Evolutionary conservation across 2,329 filamentous ascomycete species (phyloP).

Genomic region (Pseudocercospora macadamiae): DNA sequence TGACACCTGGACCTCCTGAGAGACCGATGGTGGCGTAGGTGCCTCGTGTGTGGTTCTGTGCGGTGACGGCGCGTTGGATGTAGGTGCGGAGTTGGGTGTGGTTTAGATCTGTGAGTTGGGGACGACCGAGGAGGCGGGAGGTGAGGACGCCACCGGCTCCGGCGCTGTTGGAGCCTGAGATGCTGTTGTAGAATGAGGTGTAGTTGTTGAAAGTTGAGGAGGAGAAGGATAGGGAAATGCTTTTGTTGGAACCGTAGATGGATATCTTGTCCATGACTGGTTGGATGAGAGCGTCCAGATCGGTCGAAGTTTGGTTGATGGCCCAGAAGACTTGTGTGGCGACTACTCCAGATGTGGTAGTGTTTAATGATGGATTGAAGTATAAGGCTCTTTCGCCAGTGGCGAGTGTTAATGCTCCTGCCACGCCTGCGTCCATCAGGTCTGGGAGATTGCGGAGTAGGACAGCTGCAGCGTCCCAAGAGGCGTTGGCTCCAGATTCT

Average conservation of each 20-base stretch:
- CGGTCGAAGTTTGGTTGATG: slow-evolving; percentile 32
- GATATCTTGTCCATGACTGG: slow-evolving; percentile 22
- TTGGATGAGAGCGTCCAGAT: slow-evolving; percentile 25
- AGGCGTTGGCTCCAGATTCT: slow-evolving; percentile 36
- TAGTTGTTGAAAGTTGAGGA: slow-evolving; percentile 33
- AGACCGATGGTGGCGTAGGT: slow-evolving; percentile 35
- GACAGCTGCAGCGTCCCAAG: slow-evolving; percentile 40
- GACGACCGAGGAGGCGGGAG: slow-evolving; percentile 41
- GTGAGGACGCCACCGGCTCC: slow-evolving; percentile 38
- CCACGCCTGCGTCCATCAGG: slow-evolving; percentile 37
- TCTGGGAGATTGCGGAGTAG: slow-evolving; percentile 32
- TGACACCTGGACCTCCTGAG: slow-evolving; percentile 35
- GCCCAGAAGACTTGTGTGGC: slow-evolving; percentile 35
- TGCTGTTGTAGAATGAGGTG: slow-evolving; percentile 31
- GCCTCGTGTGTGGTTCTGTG: slow-evolving; percentile 27
- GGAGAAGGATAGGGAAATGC: slow-evolving; percentile 12
- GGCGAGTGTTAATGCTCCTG: slow-evolving; percentile 30
- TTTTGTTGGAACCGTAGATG: slow-evolving; percentile 16
- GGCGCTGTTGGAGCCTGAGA: slow-evolving; percentile 34
- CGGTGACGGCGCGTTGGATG: slow-evolving; percentile 22
- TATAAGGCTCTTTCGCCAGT: slow-evolving; percentile 21
- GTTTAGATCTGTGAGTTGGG: slow-evolving; percentile 35
- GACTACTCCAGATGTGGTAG: slow-evolving; percentile 34
- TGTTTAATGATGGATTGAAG: slow-evolving; percentile 40
- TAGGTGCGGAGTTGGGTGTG: slow-evolving; percentile 21